phyloP scores from a whole-genome alignment of 2,329 filamentous ascomycete species.

The Pseudofabraea citricarpa region DNA sequence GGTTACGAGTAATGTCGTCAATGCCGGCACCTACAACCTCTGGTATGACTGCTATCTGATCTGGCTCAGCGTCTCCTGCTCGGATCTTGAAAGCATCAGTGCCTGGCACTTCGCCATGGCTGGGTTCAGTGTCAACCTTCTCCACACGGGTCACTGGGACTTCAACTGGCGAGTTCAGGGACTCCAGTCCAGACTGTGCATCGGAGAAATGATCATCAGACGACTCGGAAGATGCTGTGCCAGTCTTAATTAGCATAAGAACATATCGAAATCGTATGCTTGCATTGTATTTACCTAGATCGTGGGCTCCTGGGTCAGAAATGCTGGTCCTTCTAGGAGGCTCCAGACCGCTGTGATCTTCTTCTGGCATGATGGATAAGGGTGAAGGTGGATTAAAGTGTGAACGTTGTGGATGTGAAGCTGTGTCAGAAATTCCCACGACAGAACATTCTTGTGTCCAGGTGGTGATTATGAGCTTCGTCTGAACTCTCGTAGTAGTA shows the following conservation, averaged over 20 bases:
- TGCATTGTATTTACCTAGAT: slow-evolving; percentile 42
- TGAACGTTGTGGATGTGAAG: slow-evolving; percentile 8
- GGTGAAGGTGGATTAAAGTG: too few species aligned
- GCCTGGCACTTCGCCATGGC: slow-evolving; percentile 58
- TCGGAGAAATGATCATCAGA: slow-evolving; percentile 69
- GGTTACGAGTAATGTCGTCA: not conserved
- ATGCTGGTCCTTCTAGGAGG: slow-evolving; percentile 36
- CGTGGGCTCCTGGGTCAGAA: slow-evolving; percentile 54
- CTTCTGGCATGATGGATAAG: slow-evolving; percentile 19
- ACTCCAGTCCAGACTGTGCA: slow-evolving; percentile 47
- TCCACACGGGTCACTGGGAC: slow-evolving; percentile 56
- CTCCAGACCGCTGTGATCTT: slow-evolving; percentile 32
- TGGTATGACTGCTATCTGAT: slow-evolving; percentile 47
- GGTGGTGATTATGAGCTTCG: not conserved
- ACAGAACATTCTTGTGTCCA: not conserved
- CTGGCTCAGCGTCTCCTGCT: slow-evolving; percentile 52
- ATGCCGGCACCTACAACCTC: slow-evolving; percentile 6
- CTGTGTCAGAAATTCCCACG: slow-evolving; percentile 1
- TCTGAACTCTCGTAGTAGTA: not conserved
- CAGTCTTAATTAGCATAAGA: slow-evolving; percentile 8
- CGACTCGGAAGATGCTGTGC: slow-evolving; percentile 46
- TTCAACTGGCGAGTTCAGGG: slow-evolving; percentile 36
- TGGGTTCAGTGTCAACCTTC: slow-evolving; percentile 51
- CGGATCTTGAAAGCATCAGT: slow-evolving; percentile 53
- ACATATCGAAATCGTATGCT: not conserved